A percentile compares a stretch with the other conserved stretches of the same genome.
These are phyloP conservation scores for Linum tenue DNA, from an alignment of 345 rosid species.

Conservation along the genomic window DNA sequence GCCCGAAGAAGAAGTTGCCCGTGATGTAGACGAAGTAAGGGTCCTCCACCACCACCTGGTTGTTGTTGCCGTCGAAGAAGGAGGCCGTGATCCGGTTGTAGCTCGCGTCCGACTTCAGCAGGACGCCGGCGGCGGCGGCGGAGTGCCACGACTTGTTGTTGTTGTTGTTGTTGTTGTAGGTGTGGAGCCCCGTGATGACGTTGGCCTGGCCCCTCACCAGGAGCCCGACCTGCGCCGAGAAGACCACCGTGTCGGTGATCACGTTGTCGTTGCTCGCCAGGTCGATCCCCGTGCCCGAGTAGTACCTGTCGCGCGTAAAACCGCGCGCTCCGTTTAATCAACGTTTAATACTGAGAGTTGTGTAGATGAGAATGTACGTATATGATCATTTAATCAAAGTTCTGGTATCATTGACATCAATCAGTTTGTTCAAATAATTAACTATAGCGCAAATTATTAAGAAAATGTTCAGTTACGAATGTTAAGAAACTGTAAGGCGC, in stretches of 20 bases:
- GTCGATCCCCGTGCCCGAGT: slow-evolving; percentile 26
- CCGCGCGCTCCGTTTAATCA: no score
- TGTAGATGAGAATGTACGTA: no score
- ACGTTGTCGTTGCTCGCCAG: slow-evolving; percentile 25
- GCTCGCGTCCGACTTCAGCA: background rate
- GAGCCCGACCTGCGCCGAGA: slow-evolving; percentile 20
- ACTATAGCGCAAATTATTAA: no score
- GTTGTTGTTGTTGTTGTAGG: slow-evolving; percentile 26
- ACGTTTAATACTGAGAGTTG: no score
- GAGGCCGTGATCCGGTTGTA: slow-evolving; percentile 17
- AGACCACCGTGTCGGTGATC: slow-evolving; percentile 22
- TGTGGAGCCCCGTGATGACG: slow-evolving; percentile 19
- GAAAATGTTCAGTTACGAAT: no score
- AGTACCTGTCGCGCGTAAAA: background rate
- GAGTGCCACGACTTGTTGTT: slow-evolving; percentile 9
- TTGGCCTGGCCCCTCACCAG: slow-evolving; percentile 24
- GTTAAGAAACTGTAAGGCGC: no score
- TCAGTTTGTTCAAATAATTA: no score
- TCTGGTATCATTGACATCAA: no score
- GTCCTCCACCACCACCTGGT: slow-evolving; percentile 20
- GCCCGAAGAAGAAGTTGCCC: background rate
- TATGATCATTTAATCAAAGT: no score
- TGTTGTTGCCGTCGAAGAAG: slow-evolving; percentile 25
- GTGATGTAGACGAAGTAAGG: slow-evolving; percentile 13
- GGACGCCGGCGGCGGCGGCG: slow-evolving; percentile 22